A percentile compares a stretch with the other conserved stretches of the same genome.
These are phyloP conservation scores for Vinca minor DNA, from an alignment of 257 asterid species.

Conservation along the genomic window DNA sequence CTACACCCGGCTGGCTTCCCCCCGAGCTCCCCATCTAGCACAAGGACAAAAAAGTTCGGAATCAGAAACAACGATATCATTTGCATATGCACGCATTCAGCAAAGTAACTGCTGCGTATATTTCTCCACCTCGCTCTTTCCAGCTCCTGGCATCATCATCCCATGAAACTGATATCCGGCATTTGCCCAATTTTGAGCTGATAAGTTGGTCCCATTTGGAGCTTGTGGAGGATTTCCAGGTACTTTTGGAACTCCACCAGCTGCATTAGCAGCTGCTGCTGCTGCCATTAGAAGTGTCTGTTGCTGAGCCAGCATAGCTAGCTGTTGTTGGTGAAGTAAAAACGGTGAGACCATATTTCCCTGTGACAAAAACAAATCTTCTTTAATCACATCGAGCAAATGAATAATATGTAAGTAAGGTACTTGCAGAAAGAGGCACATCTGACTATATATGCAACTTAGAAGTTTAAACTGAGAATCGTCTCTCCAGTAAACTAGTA, in stretches of 20 bases:
- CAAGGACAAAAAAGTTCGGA: conserved; percentile 2
- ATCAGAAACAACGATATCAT: conserved; percentile 8
- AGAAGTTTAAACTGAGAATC: neutral
- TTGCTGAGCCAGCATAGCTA: conserved; percentile 83
- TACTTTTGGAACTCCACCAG: conserved; percentile 42
- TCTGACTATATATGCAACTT: neutral
- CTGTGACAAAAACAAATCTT: conserved; percentile 26
- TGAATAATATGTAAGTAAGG: neutral
- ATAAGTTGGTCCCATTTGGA: conserved; percentile 40
- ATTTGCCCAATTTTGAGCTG: conserved; percentile 65
- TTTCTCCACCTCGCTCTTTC: conserved; percentile 42
- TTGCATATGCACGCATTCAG: neutral
- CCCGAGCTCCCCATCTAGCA: conserved; percentile 63
- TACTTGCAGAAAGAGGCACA: neutral
- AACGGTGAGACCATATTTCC: conserved; percentile 64
- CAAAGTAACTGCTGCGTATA: conserved; percentile 69
- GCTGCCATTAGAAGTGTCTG: conserved; percentile 70
- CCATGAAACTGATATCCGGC: conserved; percentile 69
- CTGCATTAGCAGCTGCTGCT: conserved; percentile 57
- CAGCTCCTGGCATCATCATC: conserved; percentile 51
- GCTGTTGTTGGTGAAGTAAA: conserved; percentile 70
- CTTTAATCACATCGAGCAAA: neutral
- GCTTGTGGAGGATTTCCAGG: conserved; percentile 46
- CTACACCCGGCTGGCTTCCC: conserved; percentile 41
- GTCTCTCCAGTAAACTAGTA: neutral